These are phyloP conservation scores for Leucocoprinus birnbaumii DNA, from an alignment of 768 basidiomycete genomes.

Conservation along the genomic window DNA sequence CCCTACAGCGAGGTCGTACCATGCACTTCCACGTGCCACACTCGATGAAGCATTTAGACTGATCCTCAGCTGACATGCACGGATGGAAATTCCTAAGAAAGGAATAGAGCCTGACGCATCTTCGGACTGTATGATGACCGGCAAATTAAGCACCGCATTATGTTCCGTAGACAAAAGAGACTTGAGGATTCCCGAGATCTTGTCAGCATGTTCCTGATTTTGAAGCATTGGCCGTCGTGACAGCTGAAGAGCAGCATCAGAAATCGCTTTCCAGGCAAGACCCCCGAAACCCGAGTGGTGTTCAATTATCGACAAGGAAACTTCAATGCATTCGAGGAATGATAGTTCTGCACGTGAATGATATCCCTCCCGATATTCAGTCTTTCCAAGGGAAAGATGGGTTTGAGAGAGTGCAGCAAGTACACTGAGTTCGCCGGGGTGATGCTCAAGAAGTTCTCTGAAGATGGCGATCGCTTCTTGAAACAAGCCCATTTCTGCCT, in stretches of 20 bases:
- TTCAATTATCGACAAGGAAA: slow-evolving; percentile 46
- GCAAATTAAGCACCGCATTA: not conserved
- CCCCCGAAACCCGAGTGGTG: slow-evolving; percentile 61
- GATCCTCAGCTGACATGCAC: slow-evolving; percentile 60
- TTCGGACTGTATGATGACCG: not conserved
- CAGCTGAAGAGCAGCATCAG: slow-evolving; percentile 72
- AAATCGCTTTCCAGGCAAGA: slow-evolving; percentile 81
- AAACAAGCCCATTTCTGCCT: slow-evolving; percentile 72
- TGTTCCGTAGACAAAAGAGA: slow-evolving; percentile 3
- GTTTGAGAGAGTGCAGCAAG: slow-evolving; percentile 69
- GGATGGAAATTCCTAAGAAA: slow-evolving; percentile 48
- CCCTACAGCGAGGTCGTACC: slow-evolving; percentile 71
- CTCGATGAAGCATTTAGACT: slow-evolving; percentile 50
- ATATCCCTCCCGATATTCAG: slow-evolving; percentile 69
- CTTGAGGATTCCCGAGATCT: slow-evolving; percentile 26
- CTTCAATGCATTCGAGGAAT: slow-evolving; percentile 56
- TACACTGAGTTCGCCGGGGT: slow-evolving; percentile 70
- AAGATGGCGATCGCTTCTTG: slow-evolving; percentile 73
- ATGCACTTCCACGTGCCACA: slow-evolving; percentile 49
- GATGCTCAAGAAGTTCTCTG: slow-evolving; percentile 47
- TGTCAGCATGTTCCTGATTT: slow-evolving; percentile 37
- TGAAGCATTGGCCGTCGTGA: slow-evolving; percentile 49
- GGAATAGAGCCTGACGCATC: not conserved
- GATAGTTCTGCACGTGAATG: slow-evolving; percentile 70
- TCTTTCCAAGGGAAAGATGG: slow-evolving; percentile 66